Conservation (phyloP, 2,329 filamentous ascomycete genomes). For the Ascochyta pisi region DNA sequence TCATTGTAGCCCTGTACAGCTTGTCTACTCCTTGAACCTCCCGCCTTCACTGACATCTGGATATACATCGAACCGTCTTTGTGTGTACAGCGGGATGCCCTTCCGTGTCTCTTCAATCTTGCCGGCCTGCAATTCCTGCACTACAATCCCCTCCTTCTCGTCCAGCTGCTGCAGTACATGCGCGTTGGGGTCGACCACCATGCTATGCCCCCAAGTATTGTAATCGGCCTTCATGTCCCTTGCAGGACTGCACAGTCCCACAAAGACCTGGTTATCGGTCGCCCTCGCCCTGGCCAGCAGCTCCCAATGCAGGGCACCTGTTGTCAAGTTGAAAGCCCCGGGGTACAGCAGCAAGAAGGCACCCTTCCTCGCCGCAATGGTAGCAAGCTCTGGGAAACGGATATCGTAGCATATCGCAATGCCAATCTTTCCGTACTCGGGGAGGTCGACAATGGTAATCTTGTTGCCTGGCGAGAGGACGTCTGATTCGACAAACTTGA, state of each 20-base stretch:
- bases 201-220: conserved; percentile 89
- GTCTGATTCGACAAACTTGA: conserved; percentile 88
- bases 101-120: conserved; percentile 57
- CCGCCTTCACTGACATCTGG: conserved; percentile 79
- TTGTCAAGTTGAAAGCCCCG: conserved; percentile 96
- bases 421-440: conserved; percentile 85
- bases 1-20: background rate
- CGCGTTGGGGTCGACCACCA: conserved; percentile 88
- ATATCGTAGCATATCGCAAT: conserved; percentile 98
- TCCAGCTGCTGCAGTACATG: conserved; percentile 79
- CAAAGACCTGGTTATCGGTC: conserved; percentile 93
- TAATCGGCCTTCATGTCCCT: conserved; percentile 79
- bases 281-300: conserved; percentile 82
- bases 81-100: conserved; percentile 81
- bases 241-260: conserved; percentile 90
- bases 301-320: conserved; percentile 90
- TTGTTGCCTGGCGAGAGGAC: conserved; percentile 86
- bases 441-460: conserved; percentile 83
- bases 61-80: conserved; percentile 95
- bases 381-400: conserved; percentile 92
- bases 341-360: conserved; percentile 90
- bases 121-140: conserved; percentile 59
- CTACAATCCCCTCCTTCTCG: conserved; percentile 77
- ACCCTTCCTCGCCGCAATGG: conserved; percentile 83
- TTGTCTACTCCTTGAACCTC: conserved; percentile 47